These are phyloP conservation scores for Hanseniaspora osmophila DNA, from an alignment of 805 yeast genomes.

Conservation along the genomic window DNA sequence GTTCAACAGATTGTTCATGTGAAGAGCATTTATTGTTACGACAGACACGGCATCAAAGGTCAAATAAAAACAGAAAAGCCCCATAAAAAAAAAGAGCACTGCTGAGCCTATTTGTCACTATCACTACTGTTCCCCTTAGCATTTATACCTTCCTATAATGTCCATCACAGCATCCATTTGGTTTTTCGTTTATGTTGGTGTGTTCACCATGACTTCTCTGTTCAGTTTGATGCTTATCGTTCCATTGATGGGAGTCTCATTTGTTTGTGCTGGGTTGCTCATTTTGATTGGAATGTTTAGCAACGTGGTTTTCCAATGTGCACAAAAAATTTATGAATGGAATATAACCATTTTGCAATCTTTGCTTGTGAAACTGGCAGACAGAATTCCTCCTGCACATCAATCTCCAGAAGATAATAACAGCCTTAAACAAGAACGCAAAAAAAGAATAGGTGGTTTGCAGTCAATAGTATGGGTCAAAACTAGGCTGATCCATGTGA, in stretches of 20 bases:
- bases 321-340: constrained; percentile 14
- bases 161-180: constrained; percentile 4
- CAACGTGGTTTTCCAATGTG: constrained; percentile 15
- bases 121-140: constrained; percentile 9
- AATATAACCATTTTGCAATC: constrained; percentile 10
- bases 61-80: too few species aligned
- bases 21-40: too few species aligned
- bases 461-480: too few species aligned
- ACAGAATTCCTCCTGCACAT: constrained; percentile 5
- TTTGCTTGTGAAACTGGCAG: constrained; percentile 11
- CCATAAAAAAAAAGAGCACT: too few species aligned
- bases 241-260: constrained; percentile 17
- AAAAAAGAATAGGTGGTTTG: too few species aligned
- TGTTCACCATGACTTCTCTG: constrained; percentile 13
- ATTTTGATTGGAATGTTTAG: constrained; percentile 16
- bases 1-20: too few species aligned
- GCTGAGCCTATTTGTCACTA: background rate
- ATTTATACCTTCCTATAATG: background rate
- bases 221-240: constrained; percentile 10
- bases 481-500: too few species aligned
- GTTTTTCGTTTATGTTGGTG: constrained; percentile 11
- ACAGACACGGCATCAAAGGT: too few species aligned
- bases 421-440: background rate
- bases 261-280: constrained; percentile 18
- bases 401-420: background rate